A percentile compares a stretch with the other conserved stretches of the same genome.
These are phyloP conservation scores for Arthrobotrys pseudoclavata DNA, from an alignment of 2,329 filamentous ascomycete species.

Conservation along the genomic window DNA sequence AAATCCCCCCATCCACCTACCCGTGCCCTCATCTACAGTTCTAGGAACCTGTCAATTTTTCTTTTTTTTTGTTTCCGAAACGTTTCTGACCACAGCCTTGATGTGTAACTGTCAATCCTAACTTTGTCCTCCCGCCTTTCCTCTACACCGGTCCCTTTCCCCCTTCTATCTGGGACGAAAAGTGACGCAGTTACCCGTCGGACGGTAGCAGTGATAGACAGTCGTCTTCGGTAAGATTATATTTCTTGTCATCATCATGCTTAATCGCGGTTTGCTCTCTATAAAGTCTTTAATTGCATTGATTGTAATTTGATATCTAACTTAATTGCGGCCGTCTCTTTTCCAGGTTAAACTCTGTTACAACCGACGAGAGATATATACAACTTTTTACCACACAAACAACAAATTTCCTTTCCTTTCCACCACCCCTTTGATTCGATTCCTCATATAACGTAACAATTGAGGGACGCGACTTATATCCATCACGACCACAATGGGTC, in stretches of 20 bases:
- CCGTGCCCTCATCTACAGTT: slow-evolving; percentile 4
- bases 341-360: no score
- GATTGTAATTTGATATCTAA: background rate
- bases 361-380: background rate
- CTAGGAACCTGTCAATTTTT: background rate
- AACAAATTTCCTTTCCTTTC: background rate
- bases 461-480: background rate
- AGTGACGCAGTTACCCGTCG: slow-evolving; percentile 34
- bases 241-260: background rate
- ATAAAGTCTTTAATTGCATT: background rate
- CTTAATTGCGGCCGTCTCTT: no score
- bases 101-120: slow-evolving; percentile 10
- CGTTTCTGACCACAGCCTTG: background rate
- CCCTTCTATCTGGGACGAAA: background rate
- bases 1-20: slow-evolving; percentile 16
- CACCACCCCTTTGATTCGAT: background rate
- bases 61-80: background rate
- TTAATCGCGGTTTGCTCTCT: background rate
- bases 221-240: slow-evolving; percentile 38
- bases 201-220: slow-evolving; percentile 1
- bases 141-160: background rate
- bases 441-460: background rate
- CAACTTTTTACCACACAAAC: slow-evolving; percentile 14
- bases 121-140: background rate
- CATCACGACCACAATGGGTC: slow-evolving; percentile 39